Evolutionary conservation across 2,329 filamentous ascomycete species (phyloP).

Genomic region (Epichloe gansuensis): DNA sequence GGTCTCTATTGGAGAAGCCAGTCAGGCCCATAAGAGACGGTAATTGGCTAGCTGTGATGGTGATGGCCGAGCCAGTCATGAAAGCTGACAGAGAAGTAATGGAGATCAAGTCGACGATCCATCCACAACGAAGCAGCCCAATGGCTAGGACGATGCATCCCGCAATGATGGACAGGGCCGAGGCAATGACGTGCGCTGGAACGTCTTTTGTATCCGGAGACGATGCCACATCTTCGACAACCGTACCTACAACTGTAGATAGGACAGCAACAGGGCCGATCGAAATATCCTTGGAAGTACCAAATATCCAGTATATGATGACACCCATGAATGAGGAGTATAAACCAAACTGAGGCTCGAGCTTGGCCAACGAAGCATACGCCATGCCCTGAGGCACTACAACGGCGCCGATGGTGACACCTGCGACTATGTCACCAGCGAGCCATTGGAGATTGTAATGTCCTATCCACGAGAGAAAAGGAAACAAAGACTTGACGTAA

Average conservation of each 20-base stretch:
- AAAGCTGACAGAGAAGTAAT: slow-evolving; percentile 84
- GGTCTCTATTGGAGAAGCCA: slow-evolving; percentile 58
- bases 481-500: slow-evolving; percentile 67
- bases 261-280: slow-evolving; percentile 94
- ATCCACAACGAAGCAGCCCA: slow-evolving; percentile 68
- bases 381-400: slow-evolving; percentile 97
- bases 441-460: slow-evolving; percentile 88
- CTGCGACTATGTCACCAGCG: slow-evolving; percentile 76
- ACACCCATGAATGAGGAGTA: slow-evolving; percentile 90
- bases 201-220: slow-evolving; percentile 39
- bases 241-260: slow-evolving; percentile 77
- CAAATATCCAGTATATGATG: slow-evolving; percentile 92
- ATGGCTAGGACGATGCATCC: slow-evolving; percentile 68
- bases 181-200: slow-evolving; percentile 56
- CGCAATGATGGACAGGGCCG: slow-evolving; percentile 62
- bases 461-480: slow-evolving; percentile 77
- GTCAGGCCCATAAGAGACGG: slow-evolving; percentile 69
- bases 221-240: slow-evolving; percentile 52
- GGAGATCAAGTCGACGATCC: slow-evolving; percentile 88
- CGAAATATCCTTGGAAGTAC: slow-evolving; percentile 96
- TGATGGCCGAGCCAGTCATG: slow-evolving; percentile 93
- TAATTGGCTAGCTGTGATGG: slow-evolving; percentile 74
- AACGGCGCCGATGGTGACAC: slow-evolving; percentile 42
- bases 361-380: slow-evolving; percentile 70
- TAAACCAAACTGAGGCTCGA: slow-evolving; percentile 73